phyloP scores from a whole-genome alignment of 345 rosid genomes.

The Citrus sinensis region DVS_A1.0 CM039162.1:21046501-21047000 shows the following conservation, averaged over 20 bases:
- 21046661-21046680: constrained; percentile 92
- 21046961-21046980: background rate
- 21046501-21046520: constrained; percentile 84
- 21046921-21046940: background rate
- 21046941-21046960: background rate
- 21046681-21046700: constrained; percentile 97
- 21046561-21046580: background rate
- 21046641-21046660: constrained; percentile 80
- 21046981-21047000: background rate
- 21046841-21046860: constrained; percentile 75
- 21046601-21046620: background rate
- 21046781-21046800: constrained; percentile 50
- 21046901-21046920: background rate
- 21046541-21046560: constrained; percentile 17
- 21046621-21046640: background rate
- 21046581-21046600: background rate
- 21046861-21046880: constrained; percentile 76
- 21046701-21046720: constrained; percentile 85
- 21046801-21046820: constrained; percentile 83
- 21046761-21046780: constrained; percentile 80
- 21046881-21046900: background rate
- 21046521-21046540: constrained; percentile 79
- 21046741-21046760: constrained; percentile 62
- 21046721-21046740: constrained; percentile 93
- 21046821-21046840: constrained; percentile 80